These are phyloP conservation scores for Castanea crenata DNA, from an alignment of 306 rosid genomes.

Conservation along the genomic window DNA sequence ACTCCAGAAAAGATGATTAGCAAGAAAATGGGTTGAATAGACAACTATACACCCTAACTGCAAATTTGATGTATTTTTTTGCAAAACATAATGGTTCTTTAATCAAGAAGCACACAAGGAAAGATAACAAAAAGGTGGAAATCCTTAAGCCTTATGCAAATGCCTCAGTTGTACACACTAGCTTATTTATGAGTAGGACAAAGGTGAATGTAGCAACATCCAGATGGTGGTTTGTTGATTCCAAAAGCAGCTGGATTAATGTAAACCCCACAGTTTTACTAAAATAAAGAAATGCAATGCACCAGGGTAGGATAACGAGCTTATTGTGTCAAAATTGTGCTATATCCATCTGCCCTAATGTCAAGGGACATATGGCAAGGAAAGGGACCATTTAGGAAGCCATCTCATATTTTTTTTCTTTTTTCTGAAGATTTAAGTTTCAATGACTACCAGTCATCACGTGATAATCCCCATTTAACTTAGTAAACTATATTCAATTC, in stretches of 20 bases:
- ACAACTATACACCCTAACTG: not conserved
- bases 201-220: not conserved
- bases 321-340: not conserved
- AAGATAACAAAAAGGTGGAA: not conserved
- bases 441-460: not conserved
- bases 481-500: not conserved
- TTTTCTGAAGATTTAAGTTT: not conserved
- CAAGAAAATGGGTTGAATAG: not conserved
- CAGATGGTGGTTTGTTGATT: not conserved
- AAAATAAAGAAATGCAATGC: not conserved
- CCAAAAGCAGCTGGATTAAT: not conserved
- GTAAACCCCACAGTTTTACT: not conserved
- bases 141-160: not conserved
- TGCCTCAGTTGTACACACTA: not conserved
- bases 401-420: not conserved
- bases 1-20: not conserved
- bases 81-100: not conserved
- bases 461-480: not conserved
- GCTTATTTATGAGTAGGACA: not conserved
- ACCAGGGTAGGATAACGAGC: not conserved
- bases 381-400: not conserved
- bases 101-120: not conserved
- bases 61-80: not conserved
- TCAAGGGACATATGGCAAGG: not conserved
- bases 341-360: not conserved